Conservation (phyloP, 176 grass and related monocot species). For the Eleusine indica region DNA sequence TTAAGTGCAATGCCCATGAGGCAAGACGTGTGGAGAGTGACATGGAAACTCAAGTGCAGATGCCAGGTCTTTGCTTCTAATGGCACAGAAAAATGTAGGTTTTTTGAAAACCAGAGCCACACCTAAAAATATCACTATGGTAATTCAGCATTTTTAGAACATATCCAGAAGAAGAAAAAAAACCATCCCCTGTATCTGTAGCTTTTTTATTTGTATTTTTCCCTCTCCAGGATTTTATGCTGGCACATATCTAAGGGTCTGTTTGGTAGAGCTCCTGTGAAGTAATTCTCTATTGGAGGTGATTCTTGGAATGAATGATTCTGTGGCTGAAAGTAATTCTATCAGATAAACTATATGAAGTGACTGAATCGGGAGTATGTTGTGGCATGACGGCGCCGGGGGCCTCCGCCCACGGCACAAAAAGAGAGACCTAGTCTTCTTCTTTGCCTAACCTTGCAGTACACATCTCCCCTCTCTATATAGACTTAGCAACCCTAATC, state of each 20-base stretch:
- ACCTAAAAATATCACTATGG: background rate
- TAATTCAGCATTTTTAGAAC: background rate
- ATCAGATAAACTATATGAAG: too few relatives aligned
- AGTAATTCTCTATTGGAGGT: too few relatives aligned
- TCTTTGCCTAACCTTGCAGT: too few relatives aligned
- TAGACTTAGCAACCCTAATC: too few relatives aligned
- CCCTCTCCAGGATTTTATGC: background rate
- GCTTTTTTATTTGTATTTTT: background rate
- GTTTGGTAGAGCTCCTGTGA: too few relatives aligned
- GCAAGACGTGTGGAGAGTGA: constrained; percentile 24
- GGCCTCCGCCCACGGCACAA: too few relatives aligned
- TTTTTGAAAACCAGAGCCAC: background rate
- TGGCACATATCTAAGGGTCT: background rate
- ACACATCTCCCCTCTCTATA: too few relatives aligned
- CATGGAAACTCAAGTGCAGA: constrained; percentile 2
- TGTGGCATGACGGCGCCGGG: too few relatives aligned
- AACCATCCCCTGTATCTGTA: background rate
- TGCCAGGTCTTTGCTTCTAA: background rate
- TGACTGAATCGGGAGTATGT: too few relatives aligned
- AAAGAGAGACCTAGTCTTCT: too few relatives aligned
- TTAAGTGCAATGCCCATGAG: background rate
- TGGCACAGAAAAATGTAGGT: background rate
- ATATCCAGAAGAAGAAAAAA: background rate
- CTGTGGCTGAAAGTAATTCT: too few relatives aligned
- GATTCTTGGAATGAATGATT: too few relatives aligned